phyloP scores from a whole-genome alignment of 352 stramenopile genomes.

The Phytophthora pseudosyringae region DNA sequence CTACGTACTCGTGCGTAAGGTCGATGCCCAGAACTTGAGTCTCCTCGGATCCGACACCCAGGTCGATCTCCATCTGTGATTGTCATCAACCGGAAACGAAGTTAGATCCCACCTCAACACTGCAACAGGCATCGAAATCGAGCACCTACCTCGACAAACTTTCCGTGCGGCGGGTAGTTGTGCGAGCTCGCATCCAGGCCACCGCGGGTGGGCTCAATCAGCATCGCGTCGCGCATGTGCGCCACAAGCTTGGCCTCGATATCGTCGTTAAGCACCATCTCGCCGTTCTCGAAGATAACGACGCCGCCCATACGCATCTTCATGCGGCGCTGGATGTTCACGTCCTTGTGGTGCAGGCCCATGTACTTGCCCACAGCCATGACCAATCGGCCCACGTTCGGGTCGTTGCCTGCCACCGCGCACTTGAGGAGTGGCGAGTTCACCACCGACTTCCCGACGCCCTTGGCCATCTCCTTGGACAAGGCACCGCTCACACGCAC shows the following conservation, averaged over 20 bases:
- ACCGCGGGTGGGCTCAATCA: slow-evolving; percentile 82
- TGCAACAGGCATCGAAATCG: slow-evolving; percentile 1
- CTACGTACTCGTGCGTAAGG: slow-evolving; percentile 98
- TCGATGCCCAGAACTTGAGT: slow-evolving; percentile 96
- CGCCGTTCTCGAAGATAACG: slow-evolving; percentile 94
- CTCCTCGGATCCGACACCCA: slow-evolving; percentile 86
- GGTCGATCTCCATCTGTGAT: slow-evolving; percentile 92
- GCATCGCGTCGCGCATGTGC: slow-evolving; percentile 95
- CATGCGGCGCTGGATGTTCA: slow-evolving; percentile 82
- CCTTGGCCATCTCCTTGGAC: slow-evolving; percentile 82
- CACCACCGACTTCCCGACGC: slow-evolving; percentile 92
- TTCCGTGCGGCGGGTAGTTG: slow-evolving; percentile 95
- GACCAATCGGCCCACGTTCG: slow-evolving; percentile 97
- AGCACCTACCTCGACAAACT: slow-evolving; percentile 91
- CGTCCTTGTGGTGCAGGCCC: slow-evolving; percentile 91
- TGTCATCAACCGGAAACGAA: neutral
- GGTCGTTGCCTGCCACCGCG: slow-evolving; percentile 97
- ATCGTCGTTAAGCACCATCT: slow-evolving; percentile 93
- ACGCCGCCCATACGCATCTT: slow-evolving; percentile 91
- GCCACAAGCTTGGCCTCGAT: slow-evolving; percentile 93
- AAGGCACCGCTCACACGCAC: slow-evolving; percentile 90
- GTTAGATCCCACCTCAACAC: slow-evolving; percentile 1
- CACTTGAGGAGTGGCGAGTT: slow-evolving; percentile 98
- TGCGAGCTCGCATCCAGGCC: slow-evolving; percentile 80
- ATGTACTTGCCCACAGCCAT: slow-evolving; percentile 97